Base-by-base conservation (phyloP, 352 stramenopile genomes). In the Globisporangium ultimum region DNA sequence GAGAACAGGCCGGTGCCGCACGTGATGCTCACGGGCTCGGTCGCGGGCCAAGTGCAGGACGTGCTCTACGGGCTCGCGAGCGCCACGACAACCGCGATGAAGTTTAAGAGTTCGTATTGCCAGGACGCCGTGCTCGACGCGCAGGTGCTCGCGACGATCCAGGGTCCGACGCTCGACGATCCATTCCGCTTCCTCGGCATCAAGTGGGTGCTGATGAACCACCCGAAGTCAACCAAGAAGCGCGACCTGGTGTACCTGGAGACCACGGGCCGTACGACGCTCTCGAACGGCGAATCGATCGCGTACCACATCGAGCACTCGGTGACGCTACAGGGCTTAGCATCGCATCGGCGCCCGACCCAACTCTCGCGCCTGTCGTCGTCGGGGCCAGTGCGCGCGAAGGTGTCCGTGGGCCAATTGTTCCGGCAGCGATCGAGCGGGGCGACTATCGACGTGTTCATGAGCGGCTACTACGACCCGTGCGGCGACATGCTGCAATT, bases 221-320 rank as follows among this genome's bases (percentile, higher is more conserved):
- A 87, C 49, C 59, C 84, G 63, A 69, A 85, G 47, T 69, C 81
- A 58, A 66, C 76, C 40, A 75, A 81, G 55, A 80, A 84, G 49
- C 63, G 80, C 56, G 80, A 90, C 60, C 76, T 88, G 57, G 72
- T 90, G 34, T 90, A 82, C 53, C 57, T 90, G 42, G 80, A 90
- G 61, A 55, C 76, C 55, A 84, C 76, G n/a, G 80, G 80, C 32
- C 71, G 68, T 14, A 87, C 84, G 21, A 78, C 68, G 0, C 58
- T 76, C 14, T 50, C 68, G 13, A 78, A 71, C 42, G 77, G 77
- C n/a, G 74, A 89, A 14, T 56, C 63, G 18, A 66, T 90, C 0
- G 80, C 78, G 10, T 90, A 78, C 56, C 68, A 84, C 46, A 59
- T 90, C 34, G 74, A 80, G 32, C 78, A 90, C 65, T 88, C 78